Evolutionary conservation across 768 basidiomycete species (phyloP).

Genomic region (Podaxis carcinomalis): DNA sequence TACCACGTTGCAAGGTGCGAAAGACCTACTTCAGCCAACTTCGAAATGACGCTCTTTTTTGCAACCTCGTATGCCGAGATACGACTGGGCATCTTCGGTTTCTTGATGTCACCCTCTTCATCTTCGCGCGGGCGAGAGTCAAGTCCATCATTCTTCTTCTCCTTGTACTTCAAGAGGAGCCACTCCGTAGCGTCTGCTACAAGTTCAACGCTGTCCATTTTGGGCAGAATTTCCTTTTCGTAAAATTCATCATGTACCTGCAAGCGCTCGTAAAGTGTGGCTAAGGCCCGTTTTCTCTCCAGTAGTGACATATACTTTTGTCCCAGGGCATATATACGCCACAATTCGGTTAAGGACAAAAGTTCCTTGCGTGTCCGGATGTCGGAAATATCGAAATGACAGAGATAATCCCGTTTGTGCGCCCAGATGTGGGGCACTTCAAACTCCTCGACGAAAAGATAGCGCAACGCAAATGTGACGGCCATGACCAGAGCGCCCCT

Average conservation of each 20-base stretch:
- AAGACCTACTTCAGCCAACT: constrained; percentile 70
- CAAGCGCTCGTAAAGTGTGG: constrained; percentile 63
- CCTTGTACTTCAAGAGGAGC: constrained; percentile 81
- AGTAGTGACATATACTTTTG: constrained; percentile 85
- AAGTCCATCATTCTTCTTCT: constrained; percentile 56
- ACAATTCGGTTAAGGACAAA: constrained; percentile 75
- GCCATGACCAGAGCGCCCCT: constrained; percentile 70
- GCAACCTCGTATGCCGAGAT: constrained; percentile 81
- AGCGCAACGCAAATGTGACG: constrained; percentile 73
- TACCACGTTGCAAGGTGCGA: background rate
- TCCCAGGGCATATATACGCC: constrained; percentile 88
- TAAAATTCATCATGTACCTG: constrained; percentile 73
- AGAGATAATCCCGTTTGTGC: constrained; percentile 89
- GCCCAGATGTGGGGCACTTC: constrained; percentile 96
- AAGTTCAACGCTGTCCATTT: constrained; percentile 79
- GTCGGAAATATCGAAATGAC: constrained; percentile 69
- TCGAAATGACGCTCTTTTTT: constrained; percentile 73
- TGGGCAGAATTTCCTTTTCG: constrained; percentile 59
- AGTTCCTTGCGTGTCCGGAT: constrained; percentile 64
- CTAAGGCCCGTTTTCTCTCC: constrained; percentile 64
- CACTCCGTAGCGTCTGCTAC: constrained; percentile 91
- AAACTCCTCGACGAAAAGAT: constrained; percentile 81
- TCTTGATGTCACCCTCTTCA: constrained; percentile 40
- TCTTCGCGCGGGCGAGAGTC: constrained; percentile 70
- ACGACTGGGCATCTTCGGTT: constrained; percentile 79